Percentiles rank a stretch among this genome's conserved stretches.
phyloP scores from a whole-genome alignment of 768 basidiomycete genomes.

The Trametes villosa region DNA sequence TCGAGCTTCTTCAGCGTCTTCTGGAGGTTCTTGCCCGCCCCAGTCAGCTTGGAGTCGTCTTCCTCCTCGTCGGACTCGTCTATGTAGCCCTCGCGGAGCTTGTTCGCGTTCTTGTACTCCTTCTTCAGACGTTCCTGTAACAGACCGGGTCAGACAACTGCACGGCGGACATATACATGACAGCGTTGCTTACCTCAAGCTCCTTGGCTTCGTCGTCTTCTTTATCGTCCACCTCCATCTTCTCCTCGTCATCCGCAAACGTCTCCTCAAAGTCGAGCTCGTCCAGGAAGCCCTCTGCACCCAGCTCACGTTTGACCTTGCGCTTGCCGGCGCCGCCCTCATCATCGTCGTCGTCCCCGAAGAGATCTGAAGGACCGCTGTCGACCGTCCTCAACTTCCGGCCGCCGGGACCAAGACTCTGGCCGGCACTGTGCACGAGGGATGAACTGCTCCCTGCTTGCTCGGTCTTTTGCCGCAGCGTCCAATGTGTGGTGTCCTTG shows the following conservation, averaged over 20 bases:
- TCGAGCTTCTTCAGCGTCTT: slow-evolving; percentile 86
- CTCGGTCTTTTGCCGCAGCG: slow-evolving; percentile 48
- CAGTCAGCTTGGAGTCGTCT: slow-evolving; percentile 59
- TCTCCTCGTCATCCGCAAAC: slow-evolving; percentile 88
- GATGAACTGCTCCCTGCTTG: slow-evolving; percentile 44
- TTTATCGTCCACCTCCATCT: slow-evolving; percentile 63
- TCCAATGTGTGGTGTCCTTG: slow-evolving; percentile 75
- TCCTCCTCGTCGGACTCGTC: slow-evolving; percentile 80
- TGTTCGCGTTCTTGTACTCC: slow-evolving; percentile 80
- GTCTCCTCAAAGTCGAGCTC: slow-evolving; percentile 84
- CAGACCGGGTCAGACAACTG: background rate
- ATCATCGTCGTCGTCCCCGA: slow-evolving; percentile 69
- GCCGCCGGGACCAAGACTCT: slow-evolving; percentile 73
- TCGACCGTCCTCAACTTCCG: slow-evolving; percentile 69
- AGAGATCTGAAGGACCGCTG: slow-evolving; percentile 61
- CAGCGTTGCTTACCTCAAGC: slow-evolving; percentile 58
- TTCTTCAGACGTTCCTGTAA: slow-evolving; percentile 82
- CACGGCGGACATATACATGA: too few relatives aligned
- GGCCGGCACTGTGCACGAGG: slow-evolving; percentile 51
- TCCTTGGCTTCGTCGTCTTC: slow-evolving; percentile 88
- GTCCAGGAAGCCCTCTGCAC: slow-evolving; percentile 80
- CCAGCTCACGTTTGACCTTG: slow-evolving; percentile 60
- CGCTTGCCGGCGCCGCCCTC: slow-evolving; percentile 44
- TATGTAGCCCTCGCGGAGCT: slow-evolving; percentile 66
- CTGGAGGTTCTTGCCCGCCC: slow-evolving; percentile 80